Evolutionary conservation across 768 basidiomycete species (phyloP).

Genomic region (Boletus bicolor): DNA sequence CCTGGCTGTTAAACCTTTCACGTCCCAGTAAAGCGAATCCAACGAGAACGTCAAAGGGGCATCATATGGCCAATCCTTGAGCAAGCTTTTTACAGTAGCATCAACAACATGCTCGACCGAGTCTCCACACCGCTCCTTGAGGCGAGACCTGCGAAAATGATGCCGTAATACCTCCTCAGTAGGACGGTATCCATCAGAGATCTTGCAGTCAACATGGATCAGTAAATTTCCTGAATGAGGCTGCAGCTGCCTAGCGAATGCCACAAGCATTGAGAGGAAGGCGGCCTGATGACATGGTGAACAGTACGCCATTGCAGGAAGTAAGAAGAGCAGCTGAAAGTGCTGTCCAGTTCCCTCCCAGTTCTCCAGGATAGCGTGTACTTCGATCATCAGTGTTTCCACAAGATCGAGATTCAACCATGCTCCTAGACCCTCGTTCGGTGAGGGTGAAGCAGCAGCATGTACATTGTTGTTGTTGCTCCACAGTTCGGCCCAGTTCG

Average conservation of each 20-base stretch:
- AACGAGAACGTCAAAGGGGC: not conserved
- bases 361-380: not conserved
- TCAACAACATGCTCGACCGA: not conserved
- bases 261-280: conserved; percentile 29
- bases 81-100: not conserved
- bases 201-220: conserved; percentile 1
- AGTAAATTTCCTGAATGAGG: not conserved
- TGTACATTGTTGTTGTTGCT: not conserved
- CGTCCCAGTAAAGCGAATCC: not conserved
- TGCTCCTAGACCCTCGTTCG: not conserved
- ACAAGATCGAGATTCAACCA: not conserved
- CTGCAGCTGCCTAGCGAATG: conserved; percentile 20
- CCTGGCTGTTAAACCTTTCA: not conserved
- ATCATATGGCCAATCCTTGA: conserved; percentile 11
- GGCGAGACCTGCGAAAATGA: not conserved
- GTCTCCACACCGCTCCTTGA: not conserved
- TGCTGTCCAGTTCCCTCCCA: not conserved
- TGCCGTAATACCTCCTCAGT: not conserved
- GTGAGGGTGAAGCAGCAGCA: not conserved
- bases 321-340: not conserved
- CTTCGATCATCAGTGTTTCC: not conserved
- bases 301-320: conserved; percentile 19
- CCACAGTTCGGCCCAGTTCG: not conserved
- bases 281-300: conserved; percentile 3
- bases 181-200: conserved; percentile 12